Percentiles rank a stretch among this genome's conserved stretches.
Evolutionary conservation across 495 filamentous ascomycete genomes (phyloP).

Genomic region (Penicillium arizonense): DNA sequence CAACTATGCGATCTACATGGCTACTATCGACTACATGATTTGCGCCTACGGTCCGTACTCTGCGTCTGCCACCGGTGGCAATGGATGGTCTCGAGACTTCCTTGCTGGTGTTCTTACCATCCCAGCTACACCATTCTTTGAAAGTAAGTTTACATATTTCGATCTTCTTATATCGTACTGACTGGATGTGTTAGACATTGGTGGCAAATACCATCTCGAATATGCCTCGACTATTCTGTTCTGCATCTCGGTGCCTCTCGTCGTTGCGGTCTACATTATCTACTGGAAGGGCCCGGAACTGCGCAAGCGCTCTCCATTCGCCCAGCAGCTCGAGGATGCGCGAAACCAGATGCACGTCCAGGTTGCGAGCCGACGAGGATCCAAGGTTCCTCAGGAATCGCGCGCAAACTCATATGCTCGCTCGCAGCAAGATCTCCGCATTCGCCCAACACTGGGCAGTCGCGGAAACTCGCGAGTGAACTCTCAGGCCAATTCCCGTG

Average conservation of each 20-base stretch:
- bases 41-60: constrained; percentile 70
- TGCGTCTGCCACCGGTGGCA: constrained; percentile 69
- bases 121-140: constrained; percentile 68
- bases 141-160: constrained; percentile 30
- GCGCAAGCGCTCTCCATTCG: constrained; percentile 69
- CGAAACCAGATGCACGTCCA: constrained; percentile 39
- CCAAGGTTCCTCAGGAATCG: constrained; percentile 37
- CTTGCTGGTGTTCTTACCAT: constrained; percentile 77
- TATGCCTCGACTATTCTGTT: constrained; percentile 72
- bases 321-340: constrained; percentile 63
- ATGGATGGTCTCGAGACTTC: constrained; percentile 77
- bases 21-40: constrained; percentile 75
- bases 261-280: constrained; percentile 70
- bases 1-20: constrained; percentile 72
- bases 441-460: constrained; percentile 45
- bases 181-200: constrained; percentile 49
- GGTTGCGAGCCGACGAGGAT: constrained; percentile 35
- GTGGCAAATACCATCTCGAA: constrained; percentile 57
- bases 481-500: constrained; percentile 35
- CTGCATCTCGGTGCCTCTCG: constrained; percentile 66
- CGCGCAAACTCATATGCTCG: constrained; percentile 46
- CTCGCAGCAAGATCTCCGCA: constrained; percentile 49
- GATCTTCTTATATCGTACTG: background rate
- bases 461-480: constrained; percentile 36
- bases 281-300: constrained; percentile 73